A percentile compares a stretch with the other conserved stretches of the same genome.
Conservation (phyloP, 129 eudicot genomes). For the Centrapalus pauciflorus region DNA sequence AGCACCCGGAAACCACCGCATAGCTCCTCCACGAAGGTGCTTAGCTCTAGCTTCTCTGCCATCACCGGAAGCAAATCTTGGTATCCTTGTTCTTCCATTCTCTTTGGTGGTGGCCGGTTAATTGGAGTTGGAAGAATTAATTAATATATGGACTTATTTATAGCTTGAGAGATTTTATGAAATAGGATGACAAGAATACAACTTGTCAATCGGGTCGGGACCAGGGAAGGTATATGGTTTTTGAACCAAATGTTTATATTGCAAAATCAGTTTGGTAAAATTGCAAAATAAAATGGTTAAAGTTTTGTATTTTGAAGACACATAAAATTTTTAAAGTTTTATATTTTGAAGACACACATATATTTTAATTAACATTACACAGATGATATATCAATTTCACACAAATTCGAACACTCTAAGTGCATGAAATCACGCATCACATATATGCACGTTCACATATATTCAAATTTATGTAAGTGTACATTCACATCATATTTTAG, state of each 20-base stretch:
- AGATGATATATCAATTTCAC: no score
- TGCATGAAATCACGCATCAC: not conserved
- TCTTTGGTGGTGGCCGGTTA: not conserved
- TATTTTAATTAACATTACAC: not conserved
- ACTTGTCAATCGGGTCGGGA: constrained; percentile 14
- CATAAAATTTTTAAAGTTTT: not conserved
- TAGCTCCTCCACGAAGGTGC: constrained; percentile 59
- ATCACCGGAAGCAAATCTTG: constrained; percentile 82
- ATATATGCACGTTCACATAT: no score
- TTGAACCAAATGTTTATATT: not conserved
- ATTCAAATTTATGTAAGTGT: no score
- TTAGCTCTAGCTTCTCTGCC: constrained; percentile 82
- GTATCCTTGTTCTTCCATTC: constrained; percentile 37
- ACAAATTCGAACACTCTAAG: no score
- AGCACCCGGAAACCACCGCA: constrained; percentile 76
- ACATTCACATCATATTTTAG: no score
- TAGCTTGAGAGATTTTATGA: constrained; percentile 6
- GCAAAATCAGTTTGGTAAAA: not conserved
- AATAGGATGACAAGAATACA: not conserved
- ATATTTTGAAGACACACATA: not conserved
- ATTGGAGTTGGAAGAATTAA: not conserved
- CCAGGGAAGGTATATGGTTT: constrained; percentile 3
- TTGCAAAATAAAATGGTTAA: not conserved
- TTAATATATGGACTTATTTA: not conserved
- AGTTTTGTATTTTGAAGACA: not conserved